A percentile compares a stretch with the other conserved stretches of the same genome.
These are phyloP conservation scores for Lactarius akahatsu DNA, from an alignment of 768 basidiomycete species.

Conservation along the genomic window DNA sequence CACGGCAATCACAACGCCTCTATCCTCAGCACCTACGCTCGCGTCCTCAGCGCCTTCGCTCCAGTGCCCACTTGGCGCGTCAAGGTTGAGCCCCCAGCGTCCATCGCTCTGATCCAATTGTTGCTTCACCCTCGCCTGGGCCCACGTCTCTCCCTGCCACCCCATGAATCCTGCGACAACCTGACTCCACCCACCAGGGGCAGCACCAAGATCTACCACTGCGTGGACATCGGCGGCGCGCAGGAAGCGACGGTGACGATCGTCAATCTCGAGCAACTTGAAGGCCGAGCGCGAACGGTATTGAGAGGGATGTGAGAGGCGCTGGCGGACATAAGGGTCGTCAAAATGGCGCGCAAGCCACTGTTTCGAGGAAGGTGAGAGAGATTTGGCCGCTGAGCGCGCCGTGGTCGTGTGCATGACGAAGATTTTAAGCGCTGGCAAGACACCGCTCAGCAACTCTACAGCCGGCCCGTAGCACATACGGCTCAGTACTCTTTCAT, in stretches of 20 bases:
- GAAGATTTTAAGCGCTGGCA: background rate
- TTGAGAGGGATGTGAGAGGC: conserved; percentile 42
- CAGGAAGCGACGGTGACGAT: conserved; percentile 53
- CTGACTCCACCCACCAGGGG: conserved; percentile 95
- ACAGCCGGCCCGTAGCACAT: background rate
- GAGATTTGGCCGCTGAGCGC: conserved; percentile 17
- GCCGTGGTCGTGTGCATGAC: conserved; percentile 14
- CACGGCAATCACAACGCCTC: conserved; percentile 66
- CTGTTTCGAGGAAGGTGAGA: conserved; percentile 43
- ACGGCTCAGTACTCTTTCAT: background rate
- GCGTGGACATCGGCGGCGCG: conserved; percentile 50
- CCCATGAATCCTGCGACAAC: conserved; percentile 68
- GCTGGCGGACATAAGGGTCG: conserved; percentile 70
- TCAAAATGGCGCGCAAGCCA: conserved; percentile 72
- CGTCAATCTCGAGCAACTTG: conserved; percentile 82
- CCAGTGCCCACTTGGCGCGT: conserved; percentile 10
- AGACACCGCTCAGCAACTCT: too few relatives aligned
- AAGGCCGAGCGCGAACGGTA: conserved; percentile 90
- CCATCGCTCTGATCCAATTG: background rate
- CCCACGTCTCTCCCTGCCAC: conserved; percentile 38
- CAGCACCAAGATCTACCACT: conserved; percentile 87
- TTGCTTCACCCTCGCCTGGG: conserved; percentile 2
- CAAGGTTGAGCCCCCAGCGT: conserved; percentile 19
- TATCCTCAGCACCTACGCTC: conserved; percentile 31
- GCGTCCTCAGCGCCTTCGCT: conserved; percentile 1